A percentile compares a stretch with the other conserved stretches of the same genome.
phyloP scores from a whole-genome alignment of 1,284 basidiomycete genomes.

The Polyporus tsugae region DNA sequence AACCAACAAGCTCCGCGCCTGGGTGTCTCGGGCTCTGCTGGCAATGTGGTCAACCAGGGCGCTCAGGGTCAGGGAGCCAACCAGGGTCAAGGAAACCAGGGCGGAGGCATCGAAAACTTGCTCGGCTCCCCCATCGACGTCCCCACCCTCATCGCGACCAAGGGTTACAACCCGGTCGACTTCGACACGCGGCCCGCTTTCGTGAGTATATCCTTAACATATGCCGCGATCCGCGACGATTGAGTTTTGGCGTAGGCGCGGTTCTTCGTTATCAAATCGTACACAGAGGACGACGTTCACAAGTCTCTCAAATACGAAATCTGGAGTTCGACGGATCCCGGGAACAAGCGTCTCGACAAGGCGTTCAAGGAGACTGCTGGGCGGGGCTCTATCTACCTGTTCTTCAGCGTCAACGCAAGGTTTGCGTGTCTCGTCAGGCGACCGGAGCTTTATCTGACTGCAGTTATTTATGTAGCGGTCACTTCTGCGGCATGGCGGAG shows the following conservation, averaged over 20 bases:
- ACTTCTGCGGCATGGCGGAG: constrained; percentile 97
- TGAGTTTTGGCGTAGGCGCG: constrained; percentile 64
- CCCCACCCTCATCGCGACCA: constrained; percentile 84
- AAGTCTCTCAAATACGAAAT: constrained; percentile 97
- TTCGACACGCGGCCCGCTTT: constrained; percentile 86
- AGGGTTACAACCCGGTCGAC: constrained; percentile 90
- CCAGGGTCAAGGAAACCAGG: constrained; percentile 41
- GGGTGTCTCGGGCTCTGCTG: constrained; percentile 44
- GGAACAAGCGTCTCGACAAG: constrained; percentile 94
- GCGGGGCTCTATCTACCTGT: constrained; percentile 92
- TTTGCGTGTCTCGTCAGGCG: constrained; percentile 35
- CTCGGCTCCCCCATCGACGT: constrained; percentile 80
- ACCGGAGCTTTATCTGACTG: constrained; percentile 17
- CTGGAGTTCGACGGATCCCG: constrained; percentile 95
- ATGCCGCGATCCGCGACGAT: constrained; percentile 11
- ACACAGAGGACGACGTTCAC: constrained; percentile 97
- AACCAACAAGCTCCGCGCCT: constrained; percentile 59
- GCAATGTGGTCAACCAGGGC: constrained; percentile 25
- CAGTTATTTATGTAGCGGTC: constrained; percentile 63
- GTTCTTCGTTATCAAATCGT: constrained; percentile 97
- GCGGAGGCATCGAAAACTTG: constrained; percentile 42
- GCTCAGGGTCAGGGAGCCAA: constrained; percentile 27
- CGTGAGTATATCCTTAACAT: constrained; percentile 52
- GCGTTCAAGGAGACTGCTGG: constrained; percentile 91
- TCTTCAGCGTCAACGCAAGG: constrained; percentile 96